Evolutionary conservation across 306 rosid species (phyloP).

Genomic region (Geum urbanum): DNA sequence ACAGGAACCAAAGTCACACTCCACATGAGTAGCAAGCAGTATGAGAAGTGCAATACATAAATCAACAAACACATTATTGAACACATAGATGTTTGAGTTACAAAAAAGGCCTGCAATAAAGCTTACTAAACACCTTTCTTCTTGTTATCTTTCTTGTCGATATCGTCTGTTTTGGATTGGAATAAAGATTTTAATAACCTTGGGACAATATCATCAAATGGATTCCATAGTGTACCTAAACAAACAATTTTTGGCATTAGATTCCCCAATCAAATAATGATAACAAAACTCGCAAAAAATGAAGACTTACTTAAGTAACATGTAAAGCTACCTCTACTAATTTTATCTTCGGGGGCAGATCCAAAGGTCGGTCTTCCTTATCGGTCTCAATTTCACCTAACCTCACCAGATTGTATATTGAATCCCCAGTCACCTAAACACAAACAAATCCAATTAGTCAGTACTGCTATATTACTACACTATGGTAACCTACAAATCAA

Average conservation of each 20-base stretch:
- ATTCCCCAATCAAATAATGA: neutral
- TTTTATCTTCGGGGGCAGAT: slow-evolving; percentile 68
- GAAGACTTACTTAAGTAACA: slow-evolving; percentile 9
- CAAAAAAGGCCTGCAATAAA: slow-evolving; percentile 2
- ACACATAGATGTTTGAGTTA: neutral
- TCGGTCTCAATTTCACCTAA: slow-evolving; percentile 83
- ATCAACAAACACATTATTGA: neutral
- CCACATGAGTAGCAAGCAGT: neutral
- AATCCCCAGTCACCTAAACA: slow-evolving; percentile 92
- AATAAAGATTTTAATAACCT: slow-evolving; percentile 43
- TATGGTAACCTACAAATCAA: no score
- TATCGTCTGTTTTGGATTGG: slow-evolving; percentile 39
- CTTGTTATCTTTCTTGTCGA: slow-evolving; percentile 54
- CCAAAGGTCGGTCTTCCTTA: slow-evolving; percentile 72
- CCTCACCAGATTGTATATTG: slow-evolving; percentile 74
- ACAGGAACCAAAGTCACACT: slow-evolving; percentile 15
- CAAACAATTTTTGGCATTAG: slow-evolving; percentile 19
- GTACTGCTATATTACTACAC: neutral
- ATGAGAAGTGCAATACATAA: slow-evolving; percentile 5
- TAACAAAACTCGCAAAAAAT: neutral
- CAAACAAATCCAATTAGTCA: neutral
- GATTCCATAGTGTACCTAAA: slow-evolving; percentile 90
- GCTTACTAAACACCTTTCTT: slow-evolving; percentile 82
- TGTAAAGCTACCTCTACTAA: slow-evolving; percentile 72
- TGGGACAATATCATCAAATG: slow-evolving; percentile 82